Conservation (phyloP, 768 basidiomycete species). For the Gautieria morchelliformis region DNA sequence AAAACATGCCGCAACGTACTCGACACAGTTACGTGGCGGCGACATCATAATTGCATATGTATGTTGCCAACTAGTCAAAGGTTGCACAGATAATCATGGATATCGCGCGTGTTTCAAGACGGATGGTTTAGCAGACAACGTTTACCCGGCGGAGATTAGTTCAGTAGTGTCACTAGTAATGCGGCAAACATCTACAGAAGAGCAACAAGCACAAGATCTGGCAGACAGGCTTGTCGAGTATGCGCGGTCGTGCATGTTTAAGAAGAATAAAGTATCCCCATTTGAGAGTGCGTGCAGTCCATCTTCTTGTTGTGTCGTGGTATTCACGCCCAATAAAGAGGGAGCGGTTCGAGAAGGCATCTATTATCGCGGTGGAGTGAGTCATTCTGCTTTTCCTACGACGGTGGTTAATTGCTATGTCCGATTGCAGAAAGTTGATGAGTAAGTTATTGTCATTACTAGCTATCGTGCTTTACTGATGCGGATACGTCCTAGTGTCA, state of each 20-base stretch:
- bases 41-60: conserved; percentile 45
- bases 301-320: not conserved
- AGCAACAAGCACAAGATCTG: conserved; percentile 55
- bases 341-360: conserved; percentile 58
- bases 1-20: conserved; percentile 33
- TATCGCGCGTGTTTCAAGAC: conserved; percentile 26
- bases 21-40: conserved; percentile 41
- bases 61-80: conserved; percentile 8
- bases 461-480: not conserved
- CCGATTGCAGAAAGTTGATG: conserved; percentile 59
- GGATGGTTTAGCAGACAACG: conserved; percentile 46
- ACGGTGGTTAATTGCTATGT: not conserved
- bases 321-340: conserved; percentile 24
- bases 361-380: conserved; percentile 62
- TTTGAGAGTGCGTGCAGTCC: conserved; percentile 50
- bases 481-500: not conserved
- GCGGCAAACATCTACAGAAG: conserved; percentile 46
- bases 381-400: conserved; percentile 22
- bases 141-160: conserved; percentile 59
- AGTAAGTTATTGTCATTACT: conserved; percentile 40
- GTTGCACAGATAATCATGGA: not conserved
- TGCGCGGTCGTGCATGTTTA: conserved; percentile 60
- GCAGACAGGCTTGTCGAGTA: conserved; percentile 67
- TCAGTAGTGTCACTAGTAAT: conserved; percentile 61
- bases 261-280: conserved; percentile 54